These are phyloP conservation scores for Haematococcus lacustris DNA, from an alignment of 139 green algal species.

Conservation along the genomic window DNA sequence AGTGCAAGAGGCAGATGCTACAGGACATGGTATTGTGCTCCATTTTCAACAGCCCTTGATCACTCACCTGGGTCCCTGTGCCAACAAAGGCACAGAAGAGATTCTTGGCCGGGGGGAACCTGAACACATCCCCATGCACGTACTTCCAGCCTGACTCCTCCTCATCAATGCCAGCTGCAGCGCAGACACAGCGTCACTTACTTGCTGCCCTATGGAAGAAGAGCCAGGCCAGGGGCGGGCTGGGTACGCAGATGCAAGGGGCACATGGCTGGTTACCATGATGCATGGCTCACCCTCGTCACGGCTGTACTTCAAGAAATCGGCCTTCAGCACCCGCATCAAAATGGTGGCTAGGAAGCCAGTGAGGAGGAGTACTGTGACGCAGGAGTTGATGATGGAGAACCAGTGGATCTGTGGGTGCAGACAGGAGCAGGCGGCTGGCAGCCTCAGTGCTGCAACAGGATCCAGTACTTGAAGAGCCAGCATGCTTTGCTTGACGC, in stretches of 20 bases:
- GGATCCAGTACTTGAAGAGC: too few species aligned
- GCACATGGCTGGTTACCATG: not conserved
- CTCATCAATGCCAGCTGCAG: constrained; percentile 40
- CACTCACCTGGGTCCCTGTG: constrained; percentile 61
- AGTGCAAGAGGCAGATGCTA: too few species aligned
- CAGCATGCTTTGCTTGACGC: too few species aligned
- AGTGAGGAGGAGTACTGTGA: constrained; percentile 88
- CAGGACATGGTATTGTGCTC: too few species aligned
- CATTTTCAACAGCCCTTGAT: too few species aligned
- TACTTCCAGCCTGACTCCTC: constrained; percentile 84
- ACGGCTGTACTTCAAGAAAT: constrained; percentile 78
- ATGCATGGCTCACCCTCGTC: constrained; percentile 45
- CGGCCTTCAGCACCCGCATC: constrained; percentile 77
- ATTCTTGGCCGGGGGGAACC: constrained; percentile 65
- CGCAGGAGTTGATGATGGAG: constrained; percentile 85
- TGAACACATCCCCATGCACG: constrained; percentile 88
- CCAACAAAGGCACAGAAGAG: constrained; percentile 81
- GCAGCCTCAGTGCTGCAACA: not conserved
- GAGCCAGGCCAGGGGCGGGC: too few species aligned
- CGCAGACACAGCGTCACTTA: too few species aligned
- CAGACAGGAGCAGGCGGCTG: not conserved
- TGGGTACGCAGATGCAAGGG: not conserved
- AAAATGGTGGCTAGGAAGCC: constrained; percentile 89
- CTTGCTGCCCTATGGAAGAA: too few species aligned
- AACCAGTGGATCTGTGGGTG: constrained; percentile 88